phyloP scores from a whole-genome alignment of 2,329 filamentous ascomycete genomes.

The Teratosphaeria nubilosa region DNA sequence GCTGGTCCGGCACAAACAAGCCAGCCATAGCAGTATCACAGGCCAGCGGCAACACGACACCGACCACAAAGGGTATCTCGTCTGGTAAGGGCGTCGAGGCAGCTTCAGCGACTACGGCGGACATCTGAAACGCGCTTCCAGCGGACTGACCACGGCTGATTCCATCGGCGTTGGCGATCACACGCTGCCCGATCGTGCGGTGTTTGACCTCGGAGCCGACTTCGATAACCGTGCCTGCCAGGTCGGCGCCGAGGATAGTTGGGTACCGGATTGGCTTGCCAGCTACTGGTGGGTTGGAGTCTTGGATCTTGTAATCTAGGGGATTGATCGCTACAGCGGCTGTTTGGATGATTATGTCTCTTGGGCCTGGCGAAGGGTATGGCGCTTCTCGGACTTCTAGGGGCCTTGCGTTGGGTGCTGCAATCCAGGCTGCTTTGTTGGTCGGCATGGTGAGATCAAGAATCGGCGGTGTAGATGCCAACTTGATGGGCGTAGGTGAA shows the following conservation, averaged over 20 bases:
- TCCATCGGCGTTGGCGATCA: neutral
- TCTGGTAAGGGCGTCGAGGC: neutral
- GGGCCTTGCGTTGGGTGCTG: neutral
- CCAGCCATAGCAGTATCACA: conserved; percentile 12
- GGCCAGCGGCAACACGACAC: conserved; percentile 11
- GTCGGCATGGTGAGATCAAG: neutral
- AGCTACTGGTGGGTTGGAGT: conserved; percentile 1
- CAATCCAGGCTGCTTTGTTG: neutral
- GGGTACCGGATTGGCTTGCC: conserved; percentile 13
- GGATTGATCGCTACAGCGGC: conserved; percentile 31
- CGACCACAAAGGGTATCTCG: neutral
- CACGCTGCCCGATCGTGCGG: conserved; percentile 1
- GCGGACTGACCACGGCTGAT: neutral
- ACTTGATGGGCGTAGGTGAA: neutral
- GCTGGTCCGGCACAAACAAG: conserved; percentile 8
- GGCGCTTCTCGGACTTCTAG: neutral
- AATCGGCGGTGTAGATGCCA: neutral
- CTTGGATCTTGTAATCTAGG: conserved; percentile 28
- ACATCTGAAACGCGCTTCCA: conserved; percentile 1
- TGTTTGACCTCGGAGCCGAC: neutral
- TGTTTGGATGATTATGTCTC: conserved; percentile 4
- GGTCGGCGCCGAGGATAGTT: conserved; percentile 2
- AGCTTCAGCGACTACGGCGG: neutral
- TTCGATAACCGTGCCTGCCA: conserved; percentile 4
- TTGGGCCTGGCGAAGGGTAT: neutral